Evolutionary conservation across 2,329 filamentous ascomycete genomes (phyloP), one percentile per base, ranked within the genome.

Genomic region (Plenodomus biglobosus): DNA sequence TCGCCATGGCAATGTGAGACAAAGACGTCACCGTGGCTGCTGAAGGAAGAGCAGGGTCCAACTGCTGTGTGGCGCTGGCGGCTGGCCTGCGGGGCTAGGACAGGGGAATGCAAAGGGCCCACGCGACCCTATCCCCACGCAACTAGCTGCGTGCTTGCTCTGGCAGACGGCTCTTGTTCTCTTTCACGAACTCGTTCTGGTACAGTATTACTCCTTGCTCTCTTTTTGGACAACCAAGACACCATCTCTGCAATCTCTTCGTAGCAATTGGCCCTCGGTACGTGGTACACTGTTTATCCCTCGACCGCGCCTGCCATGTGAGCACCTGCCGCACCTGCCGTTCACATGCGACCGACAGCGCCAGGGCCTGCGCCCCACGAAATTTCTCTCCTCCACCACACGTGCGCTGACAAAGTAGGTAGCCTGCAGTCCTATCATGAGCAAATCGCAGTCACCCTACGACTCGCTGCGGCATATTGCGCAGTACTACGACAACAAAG

Each of bases 401-500:
- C 27, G 27, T 32, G 27, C 27, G 27, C 27, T 32, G 27, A 32
- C 27, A 7, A n/a, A n/a, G n/a, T n/a, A n/a, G 13, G 6, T 15
- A 11, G 27, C 27, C 27, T 32, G 27, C 27, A 32, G 27, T 32
- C 3, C 21, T 34, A 46, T 41, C 42, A 65, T 65, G 61, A 63
- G 57, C 38, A 62, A 63, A 52, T 38, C 59, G 41, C 58, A 56
- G 17, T 63, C 61, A 17, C 59, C 65, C 11, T 65, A 65, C 55
- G 67, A 70, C 37, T 64, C 67, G 42, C 61, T 73, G 32, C 64
- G 74, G 54, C 77, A 81, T 75, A 88, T 97, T 49, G 82, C 90
- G 45, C 80, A 92, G 53, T 82, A 80, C 59, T 96, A 95, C 79
- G 86, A 89, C 72, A 84, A 84, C 71, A 77, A 82, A 59, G 85